These are phyloP conservation scores for Hypoxylon sp. DNA, from an alignment of 2,329 filamentous ascomycete genomes.

Conservation along the genomic window DNA sequence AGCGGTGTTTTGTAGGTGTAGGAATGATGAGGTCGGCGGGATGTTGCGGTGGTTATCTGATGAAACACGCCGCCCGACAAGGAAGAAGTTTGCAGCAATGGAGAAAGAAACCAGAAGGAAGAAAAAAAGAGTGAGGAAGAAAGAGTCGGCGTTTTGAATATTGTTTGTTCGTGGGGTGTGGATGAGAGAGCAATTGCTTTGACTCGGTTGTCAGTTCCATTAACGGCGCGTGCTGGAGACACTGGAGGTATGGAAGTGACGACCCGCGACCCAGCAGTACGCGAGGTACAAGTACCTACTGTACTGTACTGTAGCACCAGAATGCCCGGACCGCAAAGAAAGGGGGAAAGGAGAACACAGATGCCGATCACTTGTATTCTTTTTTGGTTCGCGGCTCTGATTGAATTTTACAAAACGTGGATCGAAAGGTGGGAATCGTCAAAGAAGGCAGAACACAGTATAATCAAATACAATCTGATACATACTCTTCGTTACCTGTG, in stretches of 20 bases:
- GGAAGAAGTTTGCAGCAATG: slow-evolving; percentile 18
- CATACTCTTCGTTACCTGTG: slow-evolving; percentile 17
- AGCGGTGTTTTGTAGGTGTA: slow-evolving; percentile 34
- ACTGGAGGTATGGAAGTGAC: slow-evolving; percentile 18
- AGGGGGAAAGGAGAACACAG: slow-evolving; percentile 27
- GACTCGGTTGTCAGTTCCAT: slow-evolving; percentile 34
- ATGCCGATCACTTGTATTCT: slow-evolving; percentile 33
- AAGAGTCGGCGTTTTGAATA: slow-evolving; percentile 17
- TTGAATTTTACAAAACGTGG: slow-evolving; percentile 39
- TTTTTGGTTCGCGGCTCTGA: slow-evolving; percentile 25
- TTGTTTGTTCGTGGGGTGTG: slow-evolving; percentile 26
- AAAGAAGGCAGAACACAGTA: slow-evolving; percentile 32
- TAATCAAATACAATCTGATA: slow-evolving; percentile 32
- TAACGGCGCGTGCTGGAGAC: slow-evolving; percentile 14
- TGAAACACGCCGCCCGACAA: slow-evolving; percentile 33
- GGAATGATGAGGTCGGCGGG: slow-evolving; percentile 26
- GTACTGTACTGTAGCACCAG: slow-evolving; percentile 18
- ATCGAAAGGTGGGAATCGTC: slow-evolving; percentile 37
- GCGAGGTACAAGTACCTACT: slow-evolving; percentile 13
- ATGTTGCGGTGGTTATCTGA: slow-evolving; percentile 11
- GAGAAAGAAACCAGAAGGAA: slow-evolving; percentile 21
- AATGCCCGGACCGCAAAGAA: not conserved
- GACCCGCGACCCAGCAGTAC: slow-evolving; percentile 5
- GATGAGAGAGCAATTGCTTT: slow-evolving; percentile 33
- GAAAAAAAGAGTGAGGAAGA: slow-evolving; percentile 14